These are phyloP conservation scores for Colletotrichum chrysophilum DNA, from an alignment of 2,329 filamentous ascomycete species.

Conservation along the genomic window DNA sequence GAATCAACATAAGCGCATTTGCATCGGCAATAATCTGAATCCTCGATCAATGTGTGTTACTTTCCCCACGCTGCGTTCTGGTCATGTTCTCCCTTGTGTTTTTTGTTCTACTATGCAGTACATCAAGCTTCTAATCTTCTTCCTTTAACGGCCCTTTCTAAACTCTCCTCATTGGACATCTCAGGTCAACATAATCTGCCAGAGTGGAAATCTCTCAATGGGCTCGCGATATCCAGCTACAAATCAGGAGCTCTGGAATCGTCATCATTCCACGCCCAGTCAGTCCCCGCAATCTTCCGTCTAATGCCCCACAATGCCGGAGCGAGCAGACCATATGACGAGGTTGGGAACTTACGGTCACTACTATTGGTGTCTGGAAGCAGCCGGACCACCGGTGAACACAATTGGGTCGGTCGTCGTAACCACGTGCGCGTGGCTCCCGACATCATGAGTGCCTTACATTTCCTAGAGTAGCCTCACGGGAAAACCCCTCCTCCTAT, in stretches of 20 bases:
- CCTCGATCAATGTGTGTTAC: not conserved
- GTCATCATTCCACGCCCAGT: not conserved
- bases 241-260: not conserved
- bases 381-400: not conserved
- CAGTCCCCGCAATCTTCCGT: not conserved
- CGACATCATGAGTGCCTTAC: not conserved
- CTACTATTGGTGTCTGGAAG: not conserved
- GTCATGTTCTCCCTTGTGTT: not conserved
- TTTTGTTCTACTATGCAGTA: not conserved
- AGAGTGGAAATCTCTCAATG: not conserved
- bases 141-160: rapidly evolving
- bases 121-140: rapidly evolving
- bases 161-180: not conserved
- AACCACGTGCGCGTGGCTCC: not conserved
- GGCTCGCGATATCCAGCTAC: not conserved
- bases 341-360: not conserved
- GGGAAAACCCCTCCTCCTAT: not conserved
- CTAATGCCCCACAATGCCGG: not conserved
- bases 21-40: not conserved
- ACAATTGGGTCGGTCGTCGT: not conserved
- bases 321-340: not conserved
- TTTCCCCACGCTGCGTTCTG: not conserved
- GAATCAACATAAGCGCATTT: not conserved
- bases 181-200: not conserved
- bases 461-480: not conserved